Conservation (phyloP, 257 asterid species). For the Solanum sejunctum region DNA sequence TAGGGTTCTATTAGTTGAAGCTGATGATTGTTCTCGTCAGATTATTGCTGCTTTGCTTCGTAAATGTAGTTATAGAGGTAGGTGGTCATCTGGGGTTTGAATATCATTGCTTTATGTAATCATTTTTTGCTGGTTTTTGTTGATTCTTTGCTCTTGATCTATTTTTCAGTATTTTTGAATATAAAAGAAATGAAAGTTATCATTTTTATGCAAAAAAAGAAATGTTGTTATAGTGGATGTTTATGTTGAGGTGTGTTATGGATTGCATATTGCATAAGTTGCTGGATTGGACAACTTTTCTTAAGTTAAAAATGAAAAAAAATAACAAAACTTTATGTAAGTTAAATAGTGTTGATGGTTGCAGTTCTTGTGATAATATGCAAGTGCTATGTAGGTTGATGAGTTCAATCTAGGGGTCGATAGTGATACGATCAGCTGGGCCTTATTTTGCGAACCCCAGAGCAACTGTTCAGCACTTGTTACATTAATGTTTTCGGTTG, state of each 20-base stretch:
- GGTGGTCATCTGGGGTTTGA: not conserved
- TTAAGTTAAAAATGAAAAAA: not conserved
- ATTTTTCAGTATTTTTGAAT: not conserved
- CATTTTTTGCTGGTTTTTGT: not conserved
- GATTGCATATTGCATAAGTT: not conserved
- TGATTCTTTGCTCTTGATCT: not conserved
- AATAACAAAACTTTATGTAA: not conserved
- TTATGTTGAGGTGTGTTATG: not conserved
- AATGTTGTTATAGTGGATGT: not conserved
- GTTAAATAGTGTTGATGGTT: not conserved
- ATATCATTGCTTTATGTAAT: not conserved
- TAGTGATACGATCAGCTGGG: too few species aligned
- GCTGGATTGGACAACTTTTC: not conserved
- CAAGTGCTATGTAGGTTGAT: not conserved
- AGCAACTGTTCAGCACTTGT: not conserved
- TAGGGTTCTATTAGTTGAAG: constrained; percentile 79
- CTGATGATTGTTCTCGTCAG: constrained; percentile 91
- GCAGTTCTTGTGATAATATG: not conserved
- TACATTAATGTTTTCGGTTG: not conserved
- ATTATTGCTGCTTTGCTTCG: constrained; percentile 89
- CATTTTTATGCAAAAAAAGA: too few species aligned
- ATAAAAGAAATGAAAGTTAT: too few species aligned
- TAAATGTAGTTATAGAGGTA: constrained; percentile 85
- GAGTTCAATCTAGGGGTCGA: not conserved
- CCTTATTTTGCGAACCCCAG: too few species aligned